phyloP scores from a whole-genome alignment of 768 basidiomycete genomes.

The Russula griseocarnosa region DNA sequence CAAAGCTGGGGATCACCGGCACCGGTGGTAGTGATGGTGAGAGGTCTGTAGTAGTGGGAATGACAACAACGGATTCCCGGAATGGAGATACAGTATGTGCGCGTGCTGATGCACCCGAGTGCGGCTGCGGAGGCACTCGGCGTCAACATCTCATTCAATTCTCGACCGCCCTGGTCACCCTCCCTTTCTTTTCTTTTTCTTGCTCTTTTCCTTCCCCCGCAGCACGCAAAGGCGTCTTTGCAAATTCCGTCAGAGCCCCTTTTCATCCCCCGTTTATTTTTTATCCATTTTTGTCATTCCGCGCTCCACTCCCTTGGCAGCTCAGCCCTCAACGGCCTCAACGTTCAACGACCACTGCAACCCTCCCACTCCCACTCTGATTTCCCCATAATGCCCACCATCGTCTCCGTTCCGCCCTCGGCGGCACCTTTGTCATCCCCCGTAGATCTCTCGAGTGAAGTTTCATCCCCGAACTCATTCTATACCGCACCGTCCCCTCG shows the following conservation, averaged over 20 bases:
- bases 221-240: not conserved
- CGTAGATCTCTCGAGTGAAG: slow-evolving; percentile 18
- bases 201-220: not conserved
- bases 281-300: not conserved
- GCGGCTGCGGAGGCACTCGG: too few relatives aligned
- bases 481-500: slow-evolving; percentile 19
- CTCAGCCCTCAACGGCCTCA: too few relatives aligned
- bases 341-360: not conserved
- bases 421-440: slow-evolving; percentile 8
- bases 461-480: slow-evolving; percentile 22
- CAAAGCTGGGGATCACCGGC: not conserved
- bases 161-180: slow-evolving; percentile 1
- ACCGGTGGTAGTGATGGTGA: not conserved
- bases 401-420: not conserved
- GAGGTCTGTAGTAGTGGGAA: too few relatives aligned
- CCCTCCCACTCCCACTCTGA: not conserved
- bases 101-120: too few relatives aligned
- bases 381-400: slow-evolving; percentile 7
- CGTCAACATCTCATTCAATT: not conserved
- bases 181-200: not conserved
- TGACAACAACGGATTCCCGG: too few relatives aligned
- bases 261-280: not conserved
- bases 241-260: too few relatives aligned
- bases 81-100: too few relatives aligned
- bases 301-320: not conserved